Percentiles rank a stretch among this genome's conserved stretches.
These are phyloP conservation scores for Ceratocystis diversiconidia DNA, from an alignment of 2,329 filamentous ascomycete genomes.

Conservation along the genomic window DNA sequence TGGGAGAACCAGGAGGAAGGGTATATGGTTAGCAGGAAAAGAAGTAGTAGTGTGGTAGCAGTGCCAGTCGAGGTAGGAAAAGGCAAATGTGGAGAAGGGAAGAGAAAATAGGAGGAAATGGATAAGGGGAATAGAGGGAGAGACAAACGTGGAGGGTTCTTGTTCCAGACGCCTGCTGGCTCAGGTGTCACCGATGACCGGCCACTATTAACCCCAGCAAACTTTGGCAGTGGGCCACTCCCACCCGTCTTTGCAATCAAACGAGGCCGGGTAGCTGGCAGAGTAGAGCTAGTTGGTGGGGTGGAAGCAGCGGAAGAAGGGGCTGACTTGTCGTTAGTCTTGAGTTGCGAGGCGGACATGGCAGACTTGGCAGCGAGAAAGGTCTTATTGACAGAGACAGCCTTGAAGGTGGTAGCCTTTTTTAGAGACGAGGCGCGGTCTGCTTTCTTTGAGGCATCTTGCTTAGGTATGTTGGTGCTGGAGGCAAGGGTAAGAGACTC, in stretches of 20 bases:
- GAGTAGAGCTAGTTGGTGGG: slow-evolving; percentile 29
- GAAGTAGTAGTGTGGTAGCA: too few relatives aligned
- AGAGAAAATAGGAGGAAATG: not conserved
- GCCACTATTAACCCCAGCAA: slow-evolving; percentile 36
- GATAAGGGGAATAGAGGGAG: slow-evolving; percentile 19
- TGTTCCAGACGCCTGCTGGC: slow-evolving; percentile 70
- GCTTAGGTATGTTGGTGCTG: slow-evolving; percentile 23
- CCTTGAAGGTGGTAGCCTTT: slow-evolving; percentile 68
- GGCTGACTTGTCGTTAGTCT: slow-evolving; percentile 37
- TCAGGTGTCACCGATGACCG: slow-evolving; percentile 53
- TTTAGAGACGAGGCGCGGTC: slow-evolving; percentile 48
- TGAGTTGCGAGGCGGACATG: slow-evolving; percentile 31
- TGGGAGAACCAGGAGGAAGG: not conserved
- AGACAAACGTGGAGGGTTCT: slow-evolving; percentile 56
- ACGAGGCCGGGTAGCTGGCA: slow-evolving; percentile 49
- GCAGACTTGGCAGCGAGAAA: slow-evolving; percentile 61
- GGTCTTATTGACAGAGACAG: slow-evolving; percentile 71
- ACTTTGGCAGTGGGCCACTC: slow-evolving; percentile 35
- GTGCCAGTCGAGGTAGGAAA: too few relatives aligned
- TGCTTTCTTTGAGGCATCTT: slow-evolving; percentile 43
- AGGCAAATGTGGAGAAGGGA: not conserved
- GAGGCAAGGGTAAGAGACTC: slow-evolving; percentile 36
- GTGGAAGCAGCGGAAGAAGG: slow-evolving; percentile 29
- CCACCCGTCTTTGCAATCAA: slow-evolving; percentile 62
- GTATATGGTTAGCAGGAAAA: not conserved